Evolutionary conservation across 176 grass and related monocot species (phyloP).

Genomic region (Raddia distichophylla): DNA sequence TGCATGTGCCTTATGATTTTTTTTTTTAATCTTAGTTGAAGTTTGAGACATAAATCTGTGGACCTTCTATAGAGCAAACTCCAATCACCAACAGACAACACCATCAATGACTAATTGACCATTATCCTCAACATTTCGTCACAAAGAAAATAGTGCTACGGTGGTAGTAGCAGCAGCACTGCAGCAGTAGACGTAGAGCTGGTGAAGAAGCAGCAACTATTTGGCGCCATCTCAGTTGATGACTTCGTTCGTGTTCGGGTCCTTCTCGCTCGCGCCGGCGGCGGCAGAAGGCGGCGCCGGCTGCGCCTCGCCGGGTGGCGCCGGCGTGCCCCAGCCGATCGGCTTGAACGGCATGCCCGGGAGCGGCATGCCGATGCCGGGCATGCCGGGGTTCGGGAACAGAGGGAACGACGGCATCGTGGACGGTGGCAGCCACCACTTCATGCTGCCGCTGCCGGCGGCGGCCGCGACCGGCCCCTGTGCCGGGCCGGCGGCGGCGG

Average conservation of each 20-base stretch:
- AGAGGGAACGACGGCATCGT: conserved; percentile 62
- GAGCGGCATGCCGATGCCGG: conserved; percentile 21
- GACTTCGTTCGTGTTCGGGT: conserved; percentile 21
- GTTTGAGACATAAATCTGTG: neutral
- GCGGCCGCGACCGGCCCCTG: neutral
- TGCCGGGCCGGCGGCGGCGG: neutral
- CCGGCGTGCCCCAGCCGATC: conserved; percentile 38
- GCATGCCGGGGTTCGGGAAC: conserved; percentile 57
- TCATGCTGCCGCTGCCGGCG: conserved; percentile 42
- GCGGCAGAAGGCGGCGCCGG: conserved; percentile 16
- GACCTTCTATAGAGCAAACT: neutral
- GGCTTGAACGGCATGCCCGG: conserved; percentile 51
- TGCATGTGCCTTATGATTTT: neutral
- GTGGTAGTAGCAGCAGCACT: too few species aligned
- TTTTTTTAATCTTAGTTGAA: neutral
- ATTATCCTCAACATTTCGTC: neutral
- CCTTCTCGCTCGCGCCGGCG: neutral
- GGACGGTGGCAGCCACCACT: conserved; percentile 63
- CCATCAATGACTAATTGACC: neutral
- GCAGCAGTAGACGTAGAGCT: neutral
- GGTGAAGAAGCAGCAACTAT: neutral
- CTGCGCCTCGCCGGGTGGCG: conserved; percentile 23
- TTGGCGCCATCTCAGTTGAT: conserved; percentile 21
- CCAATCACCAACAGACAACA: neutral
- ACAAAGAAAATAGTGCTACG: too few species aligned